Percentiles rank a stretch among this genome's conserved stretches.
These are phyloP conservation scores for Erythrobasidium yunnanense DNA, from an alignment of 768 basidiomycete genomes.

Conservation along the genomic window DNA sequence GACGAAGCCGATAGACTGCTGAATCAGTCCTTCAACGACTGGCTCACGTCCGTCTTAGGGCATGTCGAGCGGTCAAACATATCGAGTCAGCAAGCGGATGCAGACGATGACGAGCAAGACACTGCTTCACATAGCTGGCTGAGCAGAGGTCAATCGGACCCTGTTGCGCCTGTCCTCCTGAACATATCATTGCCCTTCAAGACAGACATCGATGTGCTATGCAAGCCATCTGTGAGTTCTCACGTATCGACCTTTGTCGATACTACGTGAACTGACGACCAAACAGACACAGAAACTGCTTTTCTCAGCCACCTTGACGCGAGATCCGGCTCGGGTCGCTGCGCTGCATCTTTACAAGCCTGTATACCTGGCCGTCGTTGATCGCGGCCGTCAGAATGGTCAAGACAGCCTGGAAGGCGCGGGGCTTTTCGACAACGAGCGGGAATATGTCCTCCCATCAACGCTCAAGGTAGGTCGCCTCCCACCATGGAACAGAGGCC, in stretches of 20 bases:
- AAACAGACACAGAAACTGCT: slow-evolving; percentile 85
- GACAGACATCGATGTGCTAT: not conserved
- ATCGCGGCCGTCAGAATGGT: slow-evolving; percentile 37
- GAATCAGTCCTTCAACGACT: slow-evolving; percentile 90
- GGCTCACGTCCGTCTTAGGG: slow-evolving; percentile 72
- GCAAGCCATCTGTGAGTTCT: no score
- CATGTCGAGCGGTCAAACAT: slow-evolving; percentile 51
- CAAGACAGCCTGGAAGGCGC: slow-evolving; percentile 55
- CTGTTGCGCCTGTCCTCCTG: slow-evolving; percentile 55
- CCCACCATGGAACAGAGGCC: not conserved
- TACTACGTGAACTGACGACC: no score
- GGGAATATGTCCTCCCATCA: slow-evolving; percentile 55
- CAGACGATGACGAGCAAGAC: not conserved
- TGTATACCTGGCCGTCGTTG: slow-evolving; percentile 78
- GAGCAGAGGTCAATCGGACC: slow-evolving; percentile 44
- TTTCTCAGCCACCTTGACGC: slow-evolving; percentile 89
- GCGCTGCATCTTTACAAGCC: slow-evolving; percentile 66
- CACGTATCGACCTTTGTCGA: no score
- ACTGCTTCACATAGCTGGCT: not conserved
- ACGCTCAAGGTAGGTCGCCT: slow-evolving; percentile 54
- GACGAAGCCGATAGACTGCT: slow-evolving; percentile 96
- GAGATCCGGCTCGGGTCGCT: slow-evolving; percentile 84
- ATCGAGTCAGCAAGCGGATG: not conserved
- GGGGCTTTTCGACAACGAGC: slow-evolving; percentile 37
- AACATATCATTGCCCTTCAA: slow-evolving; percentile 34